Base-by-base conservation (phyloP, 805 yeast species). In the Zygosaccharomyces kombuchaensis region DNA sequence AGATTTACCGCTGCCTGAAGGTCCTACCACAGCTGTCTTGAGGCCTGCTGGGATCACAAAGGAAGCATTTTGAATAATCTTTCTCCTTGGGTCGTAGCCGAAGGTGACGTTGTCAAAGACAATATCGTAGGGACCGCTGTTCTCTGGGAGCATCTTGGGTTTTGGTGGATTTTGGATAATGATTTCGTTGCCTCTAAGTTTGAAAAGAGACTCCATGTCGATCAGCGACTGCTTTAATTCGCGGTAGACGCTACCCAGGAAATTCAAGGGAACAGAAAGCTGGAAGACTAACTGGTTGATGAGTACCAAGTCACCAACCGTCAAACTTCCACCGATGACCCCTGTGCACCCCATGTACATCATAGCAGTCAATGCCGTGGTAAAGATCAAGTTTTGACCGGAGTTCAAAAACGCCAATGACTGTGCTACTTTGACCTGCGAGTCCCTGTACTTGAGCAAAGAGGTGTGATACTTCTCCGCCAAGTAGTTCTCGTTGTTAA, bases 281-380 rank as follows among this genome's bases (percentile, higher is more conserved):
- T 93, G 99, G 74, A 93, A 93, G 12, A 93, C 98, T 46, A 93
- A 75, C 69, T 93, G 99, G 67, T 93, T 93, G 53, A 93, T 91
- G 49, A 93, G 72, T 16, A 93, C 98, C 59, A 93, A 73, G 63
- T 93, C 99, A 55, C 99, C 99, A 16, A 93, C 97, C 0, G 95
- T 84, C 45, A 93, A 70, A 0, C 78, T 66, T 0, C 96, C 96
- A 2, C 77, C 66, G 10, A 88, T 81, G n/a, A 93, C 93, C 22
- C 98, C 98, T 45, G 81, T 80, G 58, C 96, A 87, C 12, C 96
- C 97, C 95, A 93, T 83, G 65, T 87, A 93, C 99, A 93, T 93
- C 95, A 93, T 93, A 1, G 82, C 86, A 1, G 99, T 93, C 52
- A 93, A 71, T 1, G 99, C 98, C 34, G 86, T 67, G 0, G 97